A percentile compares a stretch with the other conserved stretches of the same genome.
These are phyloP conservation scores for Puya raimondii DNA, from an alignment of 176 grass and related monocot genomes.

Conservation along the genomic window DNA sequence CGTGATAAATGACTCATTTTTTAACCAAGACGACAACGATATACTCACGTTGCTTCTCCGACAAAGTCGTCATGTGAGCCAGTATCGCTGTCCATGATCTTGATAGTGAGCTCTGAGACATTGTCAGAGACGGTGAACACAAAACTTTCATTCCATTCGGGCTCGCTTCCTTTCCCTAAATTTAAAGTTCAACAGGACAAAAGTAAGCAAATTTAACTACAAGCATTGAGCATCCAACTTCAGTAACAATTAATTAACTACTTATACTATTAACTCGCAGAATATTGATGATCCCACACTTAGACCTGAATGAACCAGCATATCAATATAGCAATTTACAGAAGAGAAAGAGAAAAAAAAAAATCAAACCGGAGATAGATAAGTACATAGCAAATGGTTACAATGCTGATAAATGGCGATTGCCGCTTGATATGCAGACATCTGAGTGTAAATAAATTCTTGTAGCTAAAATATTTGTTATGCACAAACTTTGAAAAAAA, in stretches of 20 bases:
- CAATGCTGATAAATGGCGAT: neutral
- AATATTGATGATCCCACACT: too few relatives aligned
- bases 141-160: constrained; percentile 95
- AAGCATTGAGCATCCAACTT: neutral
- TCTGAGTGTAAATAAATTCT: neutral
- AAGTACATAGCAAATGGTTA: neutral
- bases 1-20: too few relatives aligned
- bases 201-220: too few relatives aligned
- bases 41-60: constrained; percentile 71
- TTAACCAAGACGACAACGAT: neutral
- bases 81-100: constrained; percentile 76
- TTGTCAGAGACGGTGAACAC: constrained; percentile 62
- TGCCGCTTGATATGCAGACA: too few relatives aligned
- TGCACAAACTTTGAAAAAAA: neutral
- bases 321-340: too few relatives aligned
- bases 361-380: too few relatives aligned
- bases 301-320: too few relatives aligned
- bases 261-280: too few relatives aligned
- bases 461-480: neutral
- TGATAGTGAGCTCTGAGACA: constrained; percentile 52
- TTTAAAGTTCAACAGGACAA: constrained; percentile 6
- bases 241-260: neutral
- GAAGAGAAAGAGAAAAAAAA: too few relatives aligned
- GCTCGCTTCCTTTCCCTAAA: constrained; percentile 71
- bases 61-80: constrained; percentile 60